These are phyloP conservation scores for Trypanosomatidae sp. DNA, from an alignment of 208 protist genomes.

Conservation along the genomic window DNA sequence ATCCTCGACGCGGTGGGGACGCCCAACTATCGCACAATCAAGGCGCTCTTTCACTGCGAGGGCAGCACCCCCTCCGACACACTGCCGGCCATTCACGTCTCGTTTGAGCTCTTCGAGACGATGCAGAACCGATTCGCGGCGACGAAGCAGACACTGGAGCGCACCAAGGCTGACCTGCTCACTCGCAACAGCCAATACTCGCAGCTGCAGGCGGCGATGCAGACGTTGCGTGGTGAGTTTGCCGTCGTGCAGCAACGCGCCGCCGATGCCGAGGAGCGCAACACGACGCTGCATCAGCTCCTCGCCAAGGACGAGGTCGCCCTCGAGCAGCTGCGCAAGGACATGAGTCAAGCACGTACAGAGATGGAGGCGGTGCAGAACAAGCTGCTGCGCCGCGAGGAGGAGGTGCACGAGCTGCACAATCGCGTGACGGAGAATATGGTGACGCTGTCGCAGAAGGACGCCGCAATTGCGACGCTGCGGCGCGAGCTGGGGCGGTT, in stretches of 20 bases:
- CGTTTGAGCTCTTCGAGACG: constrained; percentile 79
- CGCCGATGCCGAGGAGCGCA: constrained; percentile 43
- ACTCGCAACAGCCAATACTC: constrained; percentile 58
- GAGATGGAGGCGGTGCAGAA: constrained; percentile 40
- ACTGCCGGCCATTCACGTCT: constrained; percentile 52
- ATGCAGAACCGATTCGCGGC: constrained; percentile 67
- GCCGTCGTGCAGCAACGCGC: constrained; percentile 26
- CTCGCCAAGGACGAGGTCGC: constrained; percentile 53
- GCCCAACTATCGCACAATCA: constrained; percentile 56
- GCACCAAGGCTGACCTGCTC: constrained; percentile 47
- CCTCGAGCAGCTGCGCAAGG: constrained; percentile 53
- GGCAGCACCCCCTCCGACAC: constrained; percentile 34
- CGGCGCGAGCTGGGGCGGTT: constrained; percentile 47
- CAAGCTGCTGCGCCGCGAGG: constrained; percentile 38
- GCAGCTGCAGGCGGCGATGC: constrained; percentile 23
- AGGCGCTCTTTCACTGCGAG: constrained; percentile 23
- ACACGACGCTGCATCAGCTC: constrained; percentile 48
- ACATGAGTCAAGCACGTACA: constrained; percentile 24
- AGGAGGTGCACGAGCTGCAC: constrained; percentile 48
- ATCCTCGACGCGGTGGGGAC: constrained; percentile 46
- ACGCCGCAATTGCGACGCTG: constrained; percentile 53
- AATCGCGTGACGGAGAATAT: constrained; percentile 58
- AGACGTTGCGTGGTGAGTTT: constrained; percentile 29
- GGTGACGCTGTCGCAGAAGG: constrained; percentile 63
- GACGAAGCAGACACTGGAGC: constrained; percentile 58